Conservation (phyloP, 257 asterid species). For the Forsythia viridissima region DNA sequence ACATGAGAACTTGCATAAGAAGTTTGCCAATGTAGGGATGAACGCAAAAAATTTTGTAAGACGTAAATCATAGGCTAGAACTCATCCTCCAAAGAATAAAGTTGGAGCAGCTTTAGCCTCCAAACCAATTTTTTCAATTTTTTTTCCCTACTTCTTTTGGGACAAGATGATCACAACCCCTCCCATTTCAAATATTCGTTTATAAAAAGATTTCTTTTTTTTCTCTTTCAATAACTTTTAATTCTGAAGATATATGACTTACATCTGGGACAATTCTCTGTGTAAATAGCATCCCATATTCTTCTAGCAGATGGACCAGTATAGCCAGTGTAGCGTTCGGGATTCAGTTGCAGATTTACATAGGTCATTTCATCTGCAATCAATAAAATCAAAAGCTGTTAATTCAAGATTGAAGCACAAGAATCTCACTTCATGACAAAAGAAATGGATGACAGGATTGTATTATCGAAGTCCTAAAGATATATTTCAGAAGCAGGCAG, state of each 20-base stretch:
- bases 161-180: neutral
- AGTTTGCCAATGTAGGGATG: neutral
- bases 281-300: constrained; percentile 69
- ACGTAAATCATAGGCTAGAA: neutral
- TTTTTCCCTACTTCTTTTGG: too few relatives aligned
- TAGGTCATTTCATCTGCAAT: constrained; percentile 68
- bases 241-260: constrained; percentile 20
- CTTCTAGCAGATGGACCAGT: constrained; percentile 64
- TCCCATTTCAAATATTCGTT: neutral
- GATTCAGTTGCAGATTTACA: constrained; percentile 65
- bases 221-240: neutral
- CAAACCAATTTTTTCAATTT: neutral
- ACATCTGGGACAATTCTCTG: constrained; percentile 62
- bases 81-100: neutral
- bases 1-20: neutral
- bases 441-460: neutral
- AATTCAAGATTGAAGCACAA: neutral
- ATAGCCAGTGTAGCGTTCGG: constrained; percentile 70
- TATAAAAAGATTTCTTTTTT: neutral
- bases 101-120: neutral
- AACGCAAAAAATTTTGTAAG: neutral
- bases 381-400: constrained; percentile 16
- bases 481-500: constrained; percentile 1
- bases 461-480: neutral
- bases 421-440: neutral